These are phyloP conservation scores for Plasmodium ovale DNA, from an alignment of 169 alveolate genomes.

Conservation along the genomic window DNA sequence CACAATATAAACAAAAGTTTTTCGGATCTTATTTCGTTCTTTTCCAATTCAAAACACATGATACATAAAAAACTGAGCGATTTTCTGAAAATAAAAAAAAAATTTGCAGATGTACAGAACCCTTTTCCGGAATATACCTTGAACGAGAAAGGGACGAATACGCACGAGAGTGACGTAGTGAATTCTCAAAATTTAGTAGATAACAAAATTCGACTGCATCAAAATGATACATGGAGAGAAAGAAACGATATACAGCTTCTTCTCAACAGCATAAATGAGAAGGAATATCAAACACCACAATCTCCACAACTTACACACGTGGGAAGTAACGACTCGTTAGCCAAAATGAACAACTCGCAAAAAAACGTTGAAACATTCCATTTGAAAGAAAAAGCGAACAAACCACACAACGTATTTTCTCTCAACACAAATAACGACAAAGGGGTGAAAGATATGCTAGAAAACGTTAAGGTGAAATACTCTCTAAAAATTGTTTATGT, in stretches of 20 bases:
- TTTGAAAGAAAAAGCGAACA: neutral
- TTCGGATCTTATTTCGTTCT: constrained; percentile 40
- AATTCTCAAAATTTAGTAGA: no score
- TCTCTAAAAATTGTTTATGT: constrained; percentile 43
- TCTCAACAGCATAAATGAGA: neutral
- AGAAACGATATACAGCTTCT: neutral
- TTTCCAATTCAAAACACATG: constrained; percentile 58
- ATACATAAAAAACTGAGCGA: constrained; percentile 58
- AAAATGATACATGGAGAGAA: neutral
- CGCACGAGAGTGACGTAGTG: neutral
- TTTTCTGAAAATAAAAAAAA: constrained; percentile 48
- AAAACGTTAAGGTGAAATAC: constrained; percentile 35
- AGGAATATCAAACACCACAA: neutral
- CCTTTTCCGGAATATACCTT: neutral
- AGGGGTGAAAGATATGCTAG: constrained; percentile 24
- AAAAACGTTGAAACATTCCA: neutral
- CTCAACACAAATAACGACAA: constrained; percentile 3
- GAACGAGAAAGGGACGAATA: neutral
- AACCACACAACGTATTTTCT: neutral
- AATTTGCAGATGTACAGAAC: no score
- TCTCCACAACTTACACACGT: neutral
- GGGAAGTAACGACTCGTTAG: neutral
- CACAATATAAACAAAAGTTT: constrained; percentile 49
- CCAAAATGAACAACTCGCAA: neutral
- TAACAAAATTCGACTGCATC: neutral